Base-by-base conservation (phyloP, 805 yeast species). In the Candida incommunis region DNA sequence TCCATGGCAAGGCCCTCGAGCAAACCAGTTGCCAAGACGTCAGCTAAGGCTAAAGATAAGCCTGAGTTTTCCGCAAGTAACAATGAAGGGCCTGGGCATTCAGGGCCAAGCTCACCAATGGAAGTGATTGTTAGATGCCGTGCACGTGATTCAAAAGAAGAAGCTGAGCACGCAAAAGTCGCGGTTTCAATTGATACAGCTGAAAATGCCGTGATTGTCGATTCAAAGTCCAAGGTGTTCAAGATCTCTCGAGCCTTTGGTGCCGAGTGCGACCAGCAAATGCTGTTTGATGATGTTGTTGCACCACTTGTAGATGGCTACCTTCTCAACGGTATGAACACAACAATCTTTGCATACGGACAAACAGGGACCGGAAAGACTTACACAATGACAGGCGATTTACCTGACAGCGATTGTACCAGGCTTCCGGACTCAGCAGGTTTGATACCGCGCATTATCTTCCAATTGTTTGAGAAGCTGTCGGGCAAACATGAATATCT, bases 281-380 rank as follows among this genome's bases (percentile, higher is more conserved):
- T 67, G 4, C 55, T 82, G 1, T 82, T 77, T 52, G 68, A 73
- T 23, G 71, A 72, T 24, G 37, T 31, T 5, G 76, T 77, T 18
- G 85, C 84, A 0, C 64, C 66, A 25, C 72, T 71, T 20, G 55
- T 72, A 45, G 68, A 74, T 31, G 77, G 75, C 40, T 88, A 81
- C 49, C 67, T 84, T 23, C 70, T 81, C 46, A 68, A 70, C 25
- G 96, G 96, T 0, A 79, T 78, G 55, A 82, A 83, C 56, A 84
- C 87, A 20, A 75, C 90, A 0, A 75, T 84, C 0, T 62, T 83
- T 27, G 83, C 88, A 0, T 84, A 82, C 60, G 94, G 94, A 5
- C 90, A 80, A 54, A 76, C 84, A 0, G 84, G 86, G 0, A 70
- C 86, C 1, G 92, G 92, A 4, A 82, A 82, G 59, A 73, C 88